These are phyloP conservation scores for Pilasporangium apinafurcum DNA, from an alignment of 352 stramenopile genomes.

Conservation along the genomic window DNA sequence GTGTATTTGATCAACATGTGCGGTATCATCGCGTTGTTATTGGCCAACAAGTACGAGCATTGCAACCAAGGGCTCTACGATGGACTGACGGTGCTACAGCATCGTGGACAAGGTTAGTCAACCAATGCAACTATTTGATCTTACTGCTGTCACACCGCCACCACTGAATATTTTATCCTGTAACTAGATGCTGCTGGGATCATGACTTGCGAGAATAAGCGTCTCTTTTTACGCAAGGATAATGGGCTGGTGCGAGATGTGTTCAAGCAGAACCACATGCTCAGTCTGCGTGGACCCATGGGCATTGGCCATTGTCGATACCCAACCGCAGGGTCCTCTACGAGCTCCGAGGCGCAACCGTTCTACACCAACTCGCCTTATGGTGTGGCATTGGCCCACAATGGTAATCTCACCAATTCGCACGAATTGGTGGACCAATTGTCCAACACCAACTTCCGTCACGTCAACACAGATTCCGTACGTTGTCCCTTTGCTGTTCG, in stretches of 20 bases:
- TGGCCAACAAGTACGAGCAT: slow-evolving; percentile 93
- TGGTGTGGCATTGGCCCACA: slow-evolving; percentile 96
- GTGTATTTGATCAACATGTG: too few relatives aligned
- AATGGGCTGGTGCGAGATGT: slow-evolving; percentile 98
- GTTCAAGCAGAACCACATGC: slow-evolving; percentile 98
- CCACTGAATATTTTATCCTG: too few relatives aligned
- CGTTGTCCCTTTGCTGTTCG: neutral
- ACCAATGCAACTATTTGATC: neutral
- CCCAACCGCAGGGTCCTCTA: slow-evolving; percentile 93
- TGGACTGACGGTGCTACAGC: slow-evolving; percentile 96
- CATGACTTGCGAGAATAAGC: slow-evolving; percentile 91
- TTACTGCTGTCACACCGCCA: too few relatives aligned
- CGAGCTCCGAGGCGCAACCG: slow-evolving; percentile 91
- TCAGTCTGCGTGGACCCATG: slow-evolving; percentile 92
- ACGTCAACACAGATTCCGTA: slow-evolving; percentile 97
- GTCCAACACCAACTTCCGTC: slow-evolving; percentile 88
- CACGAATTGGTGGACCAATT: slow-evolving; percentile 92
- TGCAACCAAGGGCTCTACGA: slow-evolving; percentile 95
- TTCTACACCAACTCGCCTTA: slow-evolving; percentile 99
- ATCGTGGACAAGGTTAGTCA: slow-evolving; percentile 91
- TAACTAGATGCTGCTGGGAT: slow-evolving; percentile 89
- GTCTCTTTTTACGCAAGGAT: slow-evolving; percentile 96
- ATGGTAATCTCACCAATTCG: slow-evolving; percentile 99
- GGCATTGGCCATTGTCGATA: slow-evolving; percentile 98
- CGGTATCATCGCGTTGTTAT: slow-evolving; percentile 95